Evolutionary conservation across 176 grass and related monocot genomes (phyloP), one percentile per base, ranked within the genome.

Genomic region (Triticum monococcum): DNA sequence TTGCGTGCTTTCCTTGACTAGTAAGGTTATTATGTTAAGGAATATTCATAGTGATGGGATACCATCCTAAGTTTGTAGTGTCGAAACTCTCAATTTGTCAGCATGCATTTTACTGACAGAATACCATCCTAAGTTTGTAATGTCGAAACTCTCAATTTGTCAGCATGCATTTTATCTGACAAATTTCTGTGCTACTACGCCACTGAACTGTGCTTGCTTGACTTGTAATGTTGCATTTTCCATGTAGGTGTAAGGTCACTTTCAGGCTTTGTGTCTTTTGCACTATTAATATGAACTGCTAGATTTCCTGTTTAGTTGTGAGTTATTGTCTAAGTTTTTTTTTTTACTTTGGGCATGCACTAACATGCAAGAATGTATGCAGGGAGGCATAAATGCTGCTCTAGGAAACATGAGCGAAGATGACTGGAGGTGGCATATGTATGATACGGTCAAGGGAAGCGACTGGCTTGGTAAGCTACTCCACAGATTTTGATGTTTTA

Each of bases 351-450:
- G 35, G 16, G 17, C n/a, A 5, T 79, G 77, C 57, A 64, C 59
- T 79, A 26, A 64, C 77, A 63, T 79, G 77, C 23, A 26, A 79
- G 7, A 43, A 43, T 64, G 60, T 72, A 86, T 78, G 41, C 56
- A 98, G 95, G 95, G 93, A 81, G 95, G 95, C 79, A 98, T 98
- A 84, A 98, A 98, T 87, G 95, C 95, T 46, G 95, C 95, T 56
- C 89, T 98, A 57, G 95, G 95, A 92, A 98, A 98, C 89, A 98
- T 98, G 95, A 76, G n/a, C n/a, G 95, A 98, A 90, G 95, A 98
- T 92, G 95, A 98, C 82, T 98, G 95, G 95, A 98, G 95, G 81
- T 98, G 95, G 95, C 95, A 98, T 88, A 98, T 98, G 93, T 98
- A 98, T 92, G 95, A 98, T 73, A 98, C 95, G 23, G 95, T 98